Conservation (phyloP, 2,329 filamentous ascomycete genomes). For the Amauroascus niger region DNA sequence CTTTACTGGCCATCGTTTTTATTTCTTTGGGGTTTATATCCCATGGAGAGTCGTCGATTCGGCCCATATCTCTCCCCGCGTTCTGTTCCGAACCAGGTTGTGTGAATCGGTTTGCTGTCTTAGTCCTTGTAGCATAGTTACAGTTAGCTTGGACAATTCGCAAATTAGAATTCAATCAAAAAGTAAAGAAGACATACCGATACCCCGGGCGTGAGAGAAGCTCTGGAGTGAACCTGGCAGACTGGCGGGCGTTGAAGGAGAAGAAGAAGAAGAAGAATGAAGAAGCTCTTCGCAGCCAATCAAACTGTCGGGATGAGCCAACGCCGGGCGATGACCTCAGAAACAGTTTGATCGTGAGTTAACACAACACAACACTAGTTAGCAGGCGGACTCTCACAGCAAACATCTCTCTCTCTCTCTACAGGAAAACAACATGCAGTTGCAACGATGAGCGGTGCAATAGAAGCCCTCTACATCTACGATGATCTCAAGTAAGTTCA, state of each 20-base stretch:
- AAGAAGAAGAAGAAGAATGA: not conserved
- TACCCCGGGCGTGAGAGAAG: not conserved
- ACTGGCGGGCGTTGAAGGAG: too few relatives aligned
- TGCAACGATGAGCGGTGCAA: slow-evolving; percentile 64
- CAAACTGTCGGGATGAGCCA: not conserved
- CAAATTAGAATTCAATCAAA: too few relatives aligned
- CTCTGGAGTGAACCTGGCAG: too few relatives aligned
- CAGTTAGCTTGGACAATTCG: too few relatives aligned
- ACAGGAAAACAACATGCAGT: not conserved
- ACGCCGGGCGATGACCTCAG: not conserved
- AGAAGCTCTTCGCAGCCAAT: not conserved
- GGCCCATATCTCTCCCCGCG: slow-evolving; percentile 7
- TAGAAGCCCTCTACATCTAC: slow-evolving; percentile 94
- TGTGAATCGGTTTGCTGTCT: too few relatives aligned
- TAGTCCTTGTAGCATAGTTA: too few relatives aligned
- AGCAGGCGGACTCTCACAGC: too few relatives aligned
- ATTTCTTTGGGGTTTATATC: slow-evolving; percentile 50
- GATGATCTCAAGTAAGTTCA: slow-evolving; percentile 76
- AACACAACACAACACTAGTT: too few relatives aligned
- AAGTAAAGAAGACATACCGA: too few relatives aligned
- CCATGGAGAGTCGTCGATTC: slow-evolving; percentile 40
- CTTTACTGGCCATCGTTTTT: slow-evolving; percentile 44
- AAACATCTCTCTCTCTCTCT: not conserved
- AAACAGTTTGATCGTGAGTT: too few relatives aligned
- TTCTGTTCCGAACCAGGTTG: not conserved